Evolutionary conservation across 2,329 filamentous ascomycete species (phyloP), one percentile per base, ranked within the genome.

Genomic region (Proliferodiscus dingleyae): DNA sequence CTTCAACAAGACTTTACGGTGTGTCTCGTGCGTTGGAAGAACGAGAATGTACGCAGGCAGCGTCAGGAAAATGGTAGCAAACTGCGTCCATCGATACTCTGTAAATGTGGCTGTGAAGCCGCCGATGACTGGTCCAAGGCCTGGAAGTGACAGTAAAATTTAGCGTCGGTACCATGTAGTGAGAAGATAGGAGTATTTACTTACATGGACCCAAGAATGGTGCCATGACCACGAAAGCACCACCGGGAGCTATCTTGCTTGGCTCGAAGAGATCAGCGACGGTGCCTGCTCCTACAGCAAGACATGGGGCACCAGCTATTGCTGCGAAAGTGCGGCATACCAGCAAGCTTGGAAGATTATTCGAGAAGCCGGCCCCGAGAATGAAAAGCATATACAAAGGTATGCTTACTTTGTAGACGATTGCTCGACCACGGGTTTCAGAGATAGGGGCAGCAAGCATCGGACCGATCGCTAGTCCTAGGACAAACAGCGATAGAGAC

Each of bases 391-490:
- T 68, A 3, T 74, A 77, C 0, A 77, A 52, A 0, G 71, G 69
- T 2, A 73, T 60, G 1, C 68, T 68, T 2, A 65, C 53, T 1
- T 72, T 43, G 57, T 78, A 82, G 19, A 83, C 69, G 3, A 71
- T 63, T 18, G 70, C 68, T 1, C 81, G 68, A 2, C 81, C 81
- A 29, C 74, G 63, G 0, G 70, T 72, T 57, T 85, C 81, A 37
- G 74, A 79, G 0, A 82, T 55, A 0, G 80, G 80, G 0, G 78
- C 78, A 45, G 10, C 76, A 15, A 81, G 51, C 37, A 83, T 64
- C 8, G 81, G 80, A 0, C 80, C 80, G 16, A 81, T 68, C 3
- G 68, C 78, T 0, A 84, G 67, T 0, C 78, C 80, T 11, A 82
- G 63, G 5, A 80, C 71, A 60, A 79, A 85, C 4, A 80, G 60